A percentile compares a stretch with the other conserved stretches of the same genome.
These are phyloP conservation scores for Populus pruinosa DNA, from an alignment of 345 rosid genomes.

Conservation along the genomic window DNA sequence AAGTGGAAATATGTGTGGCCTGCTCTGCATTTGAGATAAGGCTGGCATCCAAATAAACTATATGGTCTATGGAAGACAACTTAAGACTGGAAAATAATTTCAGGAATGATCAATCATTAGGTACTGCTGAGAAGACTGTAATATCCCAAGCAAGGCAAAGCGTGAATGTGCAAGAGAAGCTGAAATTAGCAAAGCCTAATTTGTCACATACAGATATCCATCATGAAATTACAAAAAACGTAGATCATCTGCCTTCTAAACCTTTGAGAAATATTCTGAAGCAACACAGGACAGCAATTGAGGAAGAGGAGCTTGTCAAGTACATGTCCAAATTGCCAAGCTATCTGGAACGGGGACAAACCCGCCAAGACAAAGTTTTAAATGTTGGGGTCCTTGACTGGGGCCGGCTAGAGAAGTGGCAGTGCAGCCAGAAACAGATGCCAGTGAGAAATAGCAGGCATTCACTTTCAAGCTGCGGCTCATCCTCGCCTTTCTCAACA, in stretches of 20 bases:
- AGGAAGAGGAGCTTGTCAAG: slow-evolving; percentile 78
- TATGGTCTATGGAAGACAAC: slow-evolving; percentile 41
- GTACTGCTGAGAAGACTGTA: slow-evolving; percentile 26
- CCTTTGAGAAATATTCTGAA: slow-evolving; percentile 29
- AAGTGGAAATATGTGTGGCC: background rate
- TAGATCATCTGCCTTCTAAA: slow-evolving; percentile 35
- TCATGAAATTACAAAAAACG: slow-evolving; percentile 41
- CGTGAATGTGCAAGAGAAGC: slow-evolving; percentile 35
- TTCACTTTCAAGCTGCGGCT: slow-evolving; percentile 43
- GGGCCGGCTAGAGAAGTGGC: slow-evolving; percentile 88
- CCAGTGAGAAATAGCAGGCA: slow-evolving; percentile 35
- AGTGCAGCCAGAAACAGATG: slow-evolving; percentile 45
- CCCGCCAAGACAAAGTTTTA: slow-evolving; percentile 52
- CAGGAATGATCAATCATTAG: slow-evolving; percentile 29
- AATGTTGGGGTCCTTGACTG: slow-evolving; percentile 93
- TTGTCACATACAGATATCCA: slow-evolving; percentile 46
- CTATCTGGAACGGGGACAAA: slow-evolving; percentile 64
- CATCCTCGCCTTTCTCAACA: slow-evolving; percentile 36
- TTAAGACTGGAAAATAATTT: slow-evolving; percentile 33
- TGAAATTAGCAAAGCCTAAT: slow-evolving; percentile 38
- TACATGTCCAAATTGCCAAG: slow-evolving; percentile 84
- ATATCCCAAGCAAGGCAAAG: slow-evolving; percentile 24
- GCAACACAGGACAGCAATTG: slow-evolving; percentile 15
- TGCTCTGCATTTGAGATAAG: slow-evolving; percentile 3
- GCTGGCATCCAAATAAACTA: slow-evolving; percentile 4